Evolutionary conservation across 208 protist genomes (phyloP).

Genomic region (Leishmania tarentolae): DNA sequence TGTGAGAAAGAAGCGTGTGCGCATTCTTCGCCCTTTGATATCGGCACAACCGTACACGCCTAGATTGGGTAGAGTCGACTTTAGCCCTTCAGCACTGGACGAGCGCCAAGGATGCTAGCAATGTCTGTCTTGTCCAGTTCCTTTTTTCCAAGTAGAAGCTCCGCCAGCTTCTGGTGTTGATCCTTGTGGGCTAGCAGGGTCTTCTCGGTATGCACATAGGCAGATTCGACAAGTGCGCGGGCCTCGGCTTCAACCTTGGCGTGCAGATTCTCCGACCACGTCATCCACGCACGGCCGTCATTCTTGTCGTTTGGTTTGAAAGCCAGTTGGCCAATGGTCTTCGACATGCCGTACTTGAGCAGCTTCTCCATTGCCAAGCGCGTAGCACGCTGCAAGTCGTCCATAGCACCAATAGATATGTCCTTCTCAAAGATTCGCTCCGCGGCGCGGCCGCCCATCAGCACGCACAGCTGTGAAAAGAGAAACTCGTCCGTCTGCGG

Average conservation of each 20-base stretch:
- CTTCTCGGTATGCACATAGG: conserved; percentile 76
- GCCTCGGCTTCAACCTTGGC: conserved; percentile 87
- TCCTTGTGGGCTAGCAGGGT: conserved; percentile 70
- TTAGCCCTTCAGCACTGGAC: conserved; percentile 30
- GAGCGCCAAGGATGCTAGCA: conserved; percentile 67
- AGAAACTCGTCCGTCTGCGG: conserved; percentile 86
- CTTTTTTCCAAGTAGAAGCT: conserved; percentile 85
- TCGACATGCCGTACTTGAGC: conserved; percentile 90
- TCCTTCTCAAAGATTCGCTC: conserved; percentile 88
- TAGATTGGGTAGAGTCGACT: no score
- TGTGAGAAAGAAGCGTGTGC: background rate
- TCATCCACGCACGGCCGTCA: conserved; percentile 90
- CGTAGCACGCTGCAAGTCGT: conserved; percentile 91
- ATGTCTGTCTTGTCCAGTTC: conserved; percentile 87
- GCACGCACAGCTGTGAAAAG: conserved; percentile 89
- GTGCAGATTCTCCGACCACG: conserved; percentile 88
- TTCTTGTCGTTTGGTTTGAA: conserved; percentile 91
- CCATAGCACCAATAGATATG: conserved; percentile 91
- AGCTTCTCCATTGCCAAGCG: conserved; percentile 88
- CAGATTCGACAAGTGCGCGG: conserved; percentile 62
- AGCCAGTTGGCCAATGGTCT: conserved; percentile 80
- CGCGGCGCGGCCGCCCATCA: conserved; percentile 89
- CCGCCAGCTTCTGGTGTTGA: conserved; percentile 68
- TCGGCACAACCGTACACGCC: no score
- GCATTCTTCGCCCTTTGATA: no score